Conservation (phyloP, 257 asterid genomes). For the Solanum sejunctum region DNA sequence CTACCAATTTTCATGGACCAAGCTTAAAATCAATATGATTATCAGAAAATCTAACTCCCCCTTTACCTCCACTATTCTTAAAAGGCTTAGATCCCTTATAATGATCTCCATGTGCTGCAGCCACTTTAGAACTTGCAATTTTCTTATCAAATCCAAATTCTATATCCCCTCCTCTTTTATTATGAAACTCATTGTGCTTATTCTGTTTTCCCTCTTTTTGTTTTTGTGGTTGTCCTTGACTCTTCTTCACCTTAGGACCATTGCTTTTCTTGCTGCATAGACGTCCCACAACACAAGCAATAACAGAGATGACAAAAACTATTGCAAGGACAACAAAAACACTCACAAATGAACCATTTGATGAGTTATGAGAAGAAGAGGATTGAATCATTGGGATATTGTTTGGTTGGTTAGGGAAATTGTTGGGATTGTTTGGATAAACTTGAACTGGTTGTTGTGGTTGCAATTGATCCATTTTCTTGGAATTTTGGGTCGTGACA, state of each 20-base stretch:
- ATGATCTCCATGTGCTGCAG: slow-evolving; percentile 13
- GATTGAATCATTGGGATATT: background rate
- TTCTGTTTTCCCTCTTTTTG: slow-evolving; percentile 31
- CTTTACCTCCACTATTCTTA: slow-evolving; percentile 27
- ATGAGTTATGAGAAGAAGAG: slow-evolving; percentile 24
- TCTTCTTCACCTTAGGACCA: slow-evolving; percentile 18
- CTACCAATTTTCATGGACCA: background rate
- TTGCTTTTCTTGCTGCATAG: slow-evolving; percentile 39
- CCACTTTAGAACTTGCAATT: slow-evolving; percentile 18
- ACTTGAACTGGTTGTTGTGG: slow-evolving; percentile 27
- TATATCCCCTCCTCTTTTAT: slow-evolving; percentile 40
- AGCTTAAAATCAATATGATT: slow-evolving; percentile 26
- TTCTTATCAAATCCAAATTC: slow-evolving; percentile 60
- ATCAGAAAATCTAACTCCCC: slow-evolving; percentile 39
- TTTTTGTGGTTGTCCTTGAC: slow-evolving; percentile 10
- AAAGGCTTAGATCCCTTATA: slow-evolving; percentile 16
- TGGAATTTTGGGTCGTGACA: background rate
- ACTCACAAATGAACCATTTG: slow-evolving; percentile 65
- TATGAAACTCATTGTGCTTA: slow-evolving; percentile 21
- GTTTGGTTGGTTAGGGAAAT: slow-evolving; percentile 12
- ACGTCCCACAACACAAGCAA: slow-evolving; percentile 64
- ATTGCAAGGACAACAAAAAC: slow-evolving; percentile 63
- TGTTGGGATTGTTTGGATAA: slow-evolving; percentile 29
- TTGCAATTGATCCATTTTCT: slow-evolving; percentile 26
- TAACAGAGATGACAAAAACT: slow-evolving; percentile 47